phyloP scores from a whole-genome alignment of 2,329 filamentous ascomycete genomes.

The Fusarium oxysporum region DNA sequence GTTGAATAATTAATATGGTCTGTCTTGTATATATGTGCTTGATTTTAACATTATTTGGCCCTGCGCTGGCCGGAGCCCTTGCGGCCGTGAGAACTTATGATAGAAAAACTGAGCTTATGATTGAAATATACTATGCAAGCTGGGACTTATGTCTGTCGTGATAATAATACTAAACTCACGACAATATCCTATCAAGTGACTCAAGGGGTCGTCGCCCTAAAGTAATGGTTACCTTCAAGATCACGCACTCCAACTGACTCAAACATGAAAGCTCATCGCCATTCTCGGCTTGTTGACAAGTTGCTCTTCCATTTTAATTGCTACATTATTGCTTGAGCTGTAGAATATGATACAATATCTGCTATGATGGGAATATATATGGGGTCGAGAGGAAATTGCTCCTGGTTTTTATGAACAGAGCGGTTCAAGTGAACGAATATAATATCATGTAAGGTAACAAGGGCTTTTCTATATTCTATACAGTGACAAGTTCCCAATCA shows the following conservation, averaged over 20 bases:
- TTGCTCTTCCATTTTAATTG: not conserved
- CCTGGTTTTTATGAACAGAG: not conserved
- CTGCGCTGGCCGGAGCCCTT: not conserved
- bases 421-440: not conserved
- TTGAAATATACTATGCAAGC: not conserved
- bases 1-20: constrained; percentile 1
- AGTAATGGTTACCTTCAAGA: not conserved
- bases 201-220: not conserved
- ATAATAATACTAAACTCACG: not conserved
- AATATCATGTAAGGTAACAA: constrained; percentile 8
- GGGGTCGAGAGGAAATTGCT: too few species aligned
- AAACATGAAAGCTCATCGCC: too few species aligned
- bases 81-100: not conserved
- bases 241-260: not conserved
- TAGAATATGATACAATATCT: not conserved
- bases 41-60: not conserved
- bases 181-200: not conserved
- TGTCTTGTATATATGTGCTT: not conserved
- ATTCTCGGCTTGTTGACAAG: too few species aligned
- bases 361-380: not conserved
- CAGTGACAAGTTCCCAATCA: constrained; percentile 20
- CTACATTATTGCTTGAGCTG: not conserved
- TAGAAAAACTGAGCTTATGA: not conserved
- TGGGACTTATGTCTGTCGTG: not conserved
- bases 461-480: constrained; percentile 30